Evolutionary conservation across 2,329 filamentous ascomycete genomes (phyloP).

Genomic region (Xylaria sp.): DNA sequence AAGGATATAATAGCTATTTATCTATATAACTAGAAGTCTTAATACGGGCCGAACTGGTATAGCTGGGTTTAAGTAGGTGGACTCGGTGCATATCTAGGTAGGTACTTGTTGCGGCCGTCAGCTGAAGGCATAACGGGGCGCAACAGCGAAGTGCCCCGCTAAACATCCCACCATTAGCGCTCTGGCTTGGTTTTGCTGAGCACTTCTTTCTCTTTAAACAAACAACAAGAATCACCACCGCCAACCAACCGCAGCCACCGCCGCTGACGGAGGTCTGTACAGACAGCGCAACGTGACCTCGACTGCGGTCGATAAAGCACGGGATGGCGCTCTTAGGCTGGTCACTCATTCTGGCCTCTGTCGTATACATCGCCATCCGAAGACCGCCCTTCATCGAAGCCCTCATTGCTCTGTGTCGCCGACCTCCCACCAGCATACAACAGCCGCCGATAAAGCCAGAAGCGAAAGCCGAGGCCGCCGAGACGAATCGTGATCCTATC

Average conservation of each 20-base stretch:
- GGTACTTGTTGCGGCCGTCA: no score
- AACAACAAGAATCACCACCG: background rate
- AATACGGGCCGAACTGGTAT: no score
- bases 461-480: constrained; percentile 17
- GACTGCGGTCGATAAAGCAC: background rate
- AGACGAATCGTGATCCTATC: constrained; percentile 52
- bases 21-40: no score
- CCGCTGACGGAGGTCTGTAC: background rate
- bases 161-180: constrained; percentile 30
- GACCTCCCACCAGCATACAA: constrained; percentile 45
- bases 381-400: constrained; percentile 62
- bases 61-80: no score
- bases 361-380: constrained; percentile 67
- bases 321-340: constrained; percentile 68
- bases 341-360: constrained; percentile 70
- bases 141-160: constrained; percentile 4
- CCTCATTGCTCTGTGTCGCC: constrained; percentile 52
- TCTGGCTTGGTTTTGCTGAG: constrained; percentile 3
- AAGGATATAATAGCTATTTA: no score
- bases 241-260: background rate
- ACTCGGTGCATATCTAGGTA: no score
- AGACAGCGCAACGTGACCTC: background rate
- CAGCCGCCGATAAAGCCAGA: constrained; percentile 41
- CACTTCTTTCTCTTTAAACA: background rate
- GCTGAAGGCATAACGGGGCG: background rate